Evolutionary conservation across 2,329 filamentous ascomycete genomes (phyloP), one percentile per base, ranked within the genome.

Genomic region (Penicillium verrucosum): DNA sequence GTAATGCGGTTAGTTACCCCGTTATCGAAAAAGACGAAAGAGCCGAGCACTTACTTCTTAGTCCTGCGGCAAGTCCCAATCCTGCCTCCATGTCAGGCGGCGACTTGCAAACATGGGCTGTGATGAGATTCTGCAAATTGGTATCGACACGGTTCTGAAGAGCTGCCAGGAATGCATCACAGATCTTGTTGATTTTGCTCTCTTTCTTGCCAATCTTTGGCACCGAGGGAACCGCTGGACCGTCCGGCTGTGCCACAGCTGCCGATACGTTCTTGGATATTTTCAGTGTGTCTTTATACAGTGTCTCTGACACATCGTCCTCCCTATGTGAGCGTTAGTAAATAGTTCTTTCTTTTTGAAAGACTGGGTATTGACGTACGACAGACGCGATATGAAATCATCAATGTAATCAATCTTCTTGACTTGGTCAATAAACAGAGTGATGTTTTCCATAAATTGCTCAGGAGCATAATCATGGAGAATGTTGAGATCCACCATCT

Each of bases 401-500:
- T 99, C 94, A 58, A 97, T 88, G 61, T 90, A 89, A 37, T 92
- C 84, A 12, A 89, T 80, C 61, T 90, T 92, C 65, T 88, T 86
- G 40, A 99, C 81, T 71, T 99, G 92, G 18, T 91, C 86, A 32
- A 97, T 80, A 68, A 99, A 96, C 0, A 89, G 74, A 0, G 81
- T 80, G 11, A 96, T 83, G 62, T 87, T 89, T 4, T 82, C 78
- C 71, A 97, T 81, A 70, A 99, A 97, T 64, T 95, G 89, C 37
- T 86, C 81, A 0, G 93, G 91, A n/a, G 86, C 86, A 74, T 97
- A 90, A 69, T 99, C 94, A 68, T 96, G 93, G 2, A 99, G 79
- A 59, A 99, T 93, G 69, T 99, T 99, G 89, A 97, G 92, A 69
- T 99, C 94, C 0, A 99, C 94, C 64, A 95, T 85, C 71, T 99